A percentile compares a stretch with the other conserved stretches of the same genome.
These are phyloP conservation scores for Thamnidium elegans DNA, from an alignment of 192 early-diverging fungal species.

Conservation along the genomic window DNA sequence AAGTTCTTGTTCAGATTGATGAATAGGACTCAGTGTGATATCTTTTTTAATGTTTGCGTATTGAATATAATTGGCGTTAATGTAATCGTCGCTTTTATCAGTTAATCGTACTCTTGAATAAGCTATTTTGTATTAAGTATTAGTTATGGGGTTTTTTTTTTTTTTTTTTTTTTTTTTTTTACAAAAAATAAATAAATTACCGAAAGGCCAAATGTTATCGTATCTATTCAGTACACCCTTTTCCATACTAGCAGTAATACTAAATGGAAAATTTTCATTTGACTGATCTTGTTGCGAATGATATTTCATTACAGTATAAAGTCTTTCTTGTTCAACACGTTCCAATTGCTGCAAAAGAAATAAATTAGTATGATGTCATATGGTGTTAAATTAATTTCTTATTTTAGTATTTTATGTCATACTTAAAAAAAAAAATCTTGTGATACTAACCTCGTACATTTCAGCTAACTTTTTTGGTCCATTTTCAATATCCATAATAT, in stretches of 20 bases:
- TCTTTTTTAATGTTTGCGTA: constrained; percentile 66
- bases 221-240: constrained; percentile 74
- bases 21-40: constrained; percentile 24
- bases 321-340: constrained; percentile 57
- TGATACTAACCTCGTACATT: constrained; percentile 25
- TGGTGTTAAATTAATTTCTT: neutral
- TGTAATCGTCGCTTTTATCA: constrained; percentile 48
- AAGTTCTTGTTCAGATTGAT: constrained; percentile 23
- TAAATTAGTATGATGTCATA: constrained; percentile 1
- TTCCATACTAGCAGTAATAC: constrained; percentile 74
- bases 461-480: constrained; percentile 29
- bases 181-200: too few species aligned
- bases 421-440: too few species aligned
- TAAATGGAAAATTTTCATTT: constrained; percentile 45
- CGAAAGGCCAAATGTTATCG: constrained; percentile 78
- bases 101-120: constrained; percentile 33
- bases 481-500: constrained; percentile 6
- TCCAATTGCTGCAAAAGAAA: constrained; percentile 44
- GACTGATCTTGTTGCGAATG: constrained; percentile 43
- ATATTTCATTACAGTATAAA: constrained; percentile 59
- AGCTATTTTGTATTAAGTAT: constrained; percentile 18
- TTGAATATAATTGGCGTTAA: constrained; percentile 45
- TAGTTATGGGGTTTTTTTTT: constrained; percentile 22
- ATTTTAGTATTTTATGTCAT: neutral
- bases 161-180: too few species aligned